A percentile compares a stretch with the other conserved stretches of the same genome.
phyloP scores from a whole-genome alignment of 192 early-diverging fungal genomes.

The Phlyctochytrium planicorne region DNA sequence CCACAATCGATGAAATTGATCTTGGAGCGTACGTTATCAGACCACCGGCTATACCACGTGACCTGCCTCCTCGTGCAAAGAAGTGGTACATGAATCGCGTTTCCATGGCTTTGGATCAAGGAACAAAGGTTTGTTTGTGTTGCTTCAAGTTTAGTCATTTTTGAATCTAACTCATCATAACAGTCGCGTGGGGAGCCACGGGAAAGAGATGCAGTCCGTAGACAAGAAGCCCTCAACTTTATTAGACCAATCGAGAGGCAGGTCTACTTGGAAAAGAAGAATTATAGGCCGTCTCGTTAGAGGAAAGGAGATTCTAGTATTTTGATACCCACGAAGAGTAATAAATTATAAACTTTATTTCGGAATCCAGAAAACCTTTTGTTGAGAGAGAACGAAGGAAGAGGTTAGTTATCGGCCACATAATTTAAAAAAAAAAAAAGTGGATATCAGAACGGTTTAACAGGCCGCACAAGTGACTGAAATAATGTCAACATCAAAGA shows the following conservation, averaged over 20 bases:
- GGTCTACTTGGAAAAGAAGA: slow-evolving; percentile 39
- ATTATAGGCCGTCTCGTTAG: slow-evolving; percentile 1
- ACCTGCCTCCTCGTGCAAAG: slow-evolving; percentile 41
- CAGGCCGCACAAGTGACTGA: too few relatives aligned
- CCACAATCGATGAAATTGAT: slow-evolving; percentile 34
- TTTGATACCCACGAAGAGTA: too few relatives aligned
- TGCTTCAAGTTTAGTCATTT: not conserved
- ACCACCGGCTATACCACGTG: slow-evolving; percentile 52
- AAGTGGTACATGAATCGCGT: slow-evolving; percentile 60
- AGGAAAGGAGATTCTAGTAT: too few relatives aligned
- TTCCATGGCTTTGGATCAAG: slow-evolving; percentile 54
- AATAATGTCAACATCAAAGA: too few relatives aligned
- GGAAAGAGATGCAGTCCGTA: slow-evolving; percentile 4
- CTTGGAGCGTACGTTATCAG: slow-evolving; percentile 43
- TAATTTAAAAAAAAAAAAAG: too few relatives aligned
- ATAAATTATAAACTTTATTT: too few relatives aligned
- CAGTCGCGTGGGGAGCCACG: not conserved
- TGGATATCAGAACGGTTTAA: too few relatives aligned
- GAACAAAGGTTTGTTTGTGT: slow-evolving; percentile 4
- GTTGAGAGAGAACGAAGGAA: too few relatives aligned
- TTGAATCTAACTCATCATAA: not conserved
- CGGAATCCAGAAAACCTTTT: too few relatives aligned
- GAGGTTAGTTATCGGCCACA: too few relatives aligned
- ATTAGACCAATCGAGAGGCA: slow-evolving; percentile 46
- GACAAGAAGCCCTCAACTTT: slow-evolving; percentile 41